Base-by-base conservation (phyloP, 179 eudicot species). In the Spergularia azorica region DNA sequence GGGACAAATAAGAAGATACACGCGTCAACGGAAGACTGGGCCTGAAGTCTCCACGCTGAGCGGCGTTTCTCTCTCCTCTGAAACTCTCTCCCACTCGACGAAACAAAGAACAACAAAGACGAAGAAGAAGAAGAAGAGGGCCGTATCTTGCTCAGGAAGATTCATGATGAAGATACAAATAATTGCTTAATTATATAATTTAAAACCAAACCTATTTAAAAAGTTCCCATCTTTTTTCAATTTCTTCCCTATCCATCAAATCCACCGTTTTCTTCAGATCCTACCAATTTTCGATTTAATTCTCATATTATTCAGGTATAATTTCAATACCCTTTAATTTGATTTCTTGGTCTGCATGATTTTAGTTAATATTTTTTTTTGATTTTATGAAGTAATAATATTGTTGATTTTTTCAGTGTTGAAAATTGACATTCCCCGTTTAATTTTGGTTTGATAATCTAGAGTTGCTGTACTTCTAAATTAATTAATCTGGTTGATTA, bases 291-390 rank as follows among this genome's bases (percentile, higher is more conserved):
- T 66, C 18, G 70, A 48, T 48, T 50, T 65, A 3, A 38, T 68
- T 50, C 16, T 3, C 55, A 68, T n/a, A 50, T 68, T n/a, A 48
- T 43, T 68, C 72, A 68, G 72, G 72, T 68, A 48, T 20, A 17
- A 48, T 68, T 26, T 68, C 72, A 68, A 68, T 68, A 51, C 72
- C 72, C 72, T 68, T 68, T 51, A 48, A 18, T 16, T 68, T 50
- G 36, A 68, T 48, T 48, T 36, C 21, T 48, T 1, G 39, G 20
- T 68, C 13, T 67, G 14, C 9, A 17, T 43, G 7, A 67, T 43
- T 67, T 43, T 67, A n/a, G 10, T 48, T 68, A 20, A 39, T 18
- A 68, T 68, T 68, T 52, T 67, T 56, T 68, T 58, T 68, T 9
- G 50, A 6, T 65, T 6, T 65, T 58, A 3, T 58, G 0, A 6